Conservation (phyloP, 768 basidiomycete genomes). For the Phylloporus sp. region DNA sequence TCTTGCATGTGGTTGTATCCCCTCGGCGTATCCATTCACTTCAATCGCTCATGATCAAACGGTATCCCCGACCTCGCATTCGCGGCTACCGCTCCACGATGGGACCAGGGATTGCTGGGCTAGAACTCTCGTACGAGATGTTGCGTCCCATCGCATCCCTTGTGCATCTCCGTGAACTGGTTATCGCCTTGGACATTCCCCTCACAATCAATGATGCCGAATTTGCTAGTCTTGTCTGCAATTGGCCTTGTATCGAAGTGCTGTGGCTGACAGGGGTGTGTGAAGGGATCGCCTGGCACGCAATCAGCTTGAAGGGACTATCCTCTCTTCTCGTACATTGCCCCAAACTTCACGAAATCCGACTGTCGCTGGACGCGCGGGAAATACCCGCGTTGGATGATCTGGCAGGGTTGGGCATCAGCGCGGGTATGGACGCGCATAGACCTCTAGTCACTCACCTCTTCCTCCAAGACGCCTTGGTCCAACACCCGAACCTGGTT, state of each 20-base stretch:
- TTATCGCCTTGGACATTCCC: background rate
- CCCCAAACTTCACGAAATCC: background rate
- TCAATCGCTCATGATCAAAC: background rate
- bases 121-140: background rate
- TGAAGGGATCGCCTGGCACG: background rate
- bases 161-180: background rate
- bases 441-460: background rate
- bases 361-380: background rate
- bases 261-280: too few species aligned
- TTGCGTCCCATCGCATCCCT: slow-evolving; percentile 1
- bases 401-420: background rate
- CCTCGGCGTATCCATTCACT: slow-evolving; percentile 5
- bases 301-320: background rate
- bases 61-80: background rate
- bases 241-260: background rate
- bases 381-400: background rate
- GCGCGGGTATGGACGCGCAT: too few species aligned
- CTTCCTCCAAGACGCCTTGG: too few species aligned
- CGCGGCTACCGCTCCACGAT: background rate
- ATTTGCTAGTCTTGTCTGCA: background rate
- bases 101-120: background rate
- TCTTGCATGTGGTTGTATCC: background rate
- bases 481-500: too few species aligned
- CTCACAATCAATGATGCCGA: background rate
- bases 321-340: background rate